A percentile compares a stretch with the other conserved stretches of the same genome.
phyloP scores from a whole-genome alignment of 2,329 filamentous ascomycete species.

The Fusarium oligoseptatum region DNA sequence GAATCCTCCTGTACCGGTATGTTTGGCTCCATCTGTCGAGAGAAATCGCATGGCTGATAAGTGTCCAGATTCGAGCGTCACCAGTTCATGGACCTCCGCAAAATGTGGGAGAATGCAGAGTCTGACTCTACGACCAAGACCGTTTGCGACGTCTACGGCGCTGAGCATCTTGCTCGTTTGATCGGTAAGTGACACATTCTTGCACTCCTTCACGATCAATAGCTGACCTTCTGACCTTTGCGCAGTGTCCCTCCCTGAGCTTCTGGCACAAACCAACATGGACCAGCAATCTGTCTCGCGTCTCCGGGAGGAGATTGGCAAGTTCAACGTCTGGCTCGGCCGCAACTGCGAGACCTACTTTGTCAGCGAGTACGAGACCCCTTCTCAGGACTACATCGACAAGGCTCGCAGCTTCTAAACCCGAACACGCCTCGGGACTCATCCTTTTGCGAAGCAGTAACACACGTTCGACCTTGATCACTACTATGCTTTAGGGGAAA shows the following conservation, averaged over 20 bases:
- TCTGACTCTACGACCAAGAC: slow-evolving; percentile 77
- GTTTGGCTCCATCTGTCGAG: slow-evolving; percentile 24
- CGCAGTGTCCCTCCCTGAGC: slow-evolving; percentile 88
- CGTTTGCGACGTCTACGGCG: slow-evolving; percentile 87
- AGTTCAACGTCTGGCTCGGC: slow-evolving; percentile 87
- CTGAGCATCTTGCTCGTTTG: slow-evolving; percentile 89
- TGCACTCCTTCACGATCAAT: background rate
- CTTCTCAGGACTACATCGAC: slow-evolving; percentile 78
- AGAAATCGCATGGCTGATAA: slow-evolving; percentile 37
- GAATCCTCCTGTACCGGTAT: slow-evolving; percentile 86
- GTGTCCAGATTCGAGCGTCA: slow-evolving; percentile 83
- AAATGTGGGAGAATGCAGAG: slow-evolving; percentile 73
- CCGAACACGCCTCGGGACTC: background rate
- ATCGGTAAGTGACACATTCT: slow-evolving; percentile 73
- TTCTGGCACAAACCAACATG: slow-evolving; percentile 98
- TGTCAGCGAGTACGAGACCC: slow-evolving; percentile 79
- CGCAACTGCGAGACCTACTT: slow-evolving; percentile 85
- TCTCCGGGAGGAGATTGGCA: slow-evolving; percentile 88
- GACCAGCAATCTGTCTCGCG: slow-evolving; percentile 90
- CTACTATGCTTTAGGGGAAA: background rate
- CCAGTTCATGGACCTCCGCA: slow-evolving; percentile 84
- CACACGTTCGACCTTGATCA: background rate
- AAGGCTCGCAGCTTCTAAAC: slow-evolving; percentile 66
- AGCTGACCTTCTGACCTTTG: slow-evolving; percentile 9
- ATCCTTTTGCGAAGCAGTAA: background rate